phyloP scores from a whole-genome alignment of 129 eudicot species.

The Arctium lappa region DNA sequence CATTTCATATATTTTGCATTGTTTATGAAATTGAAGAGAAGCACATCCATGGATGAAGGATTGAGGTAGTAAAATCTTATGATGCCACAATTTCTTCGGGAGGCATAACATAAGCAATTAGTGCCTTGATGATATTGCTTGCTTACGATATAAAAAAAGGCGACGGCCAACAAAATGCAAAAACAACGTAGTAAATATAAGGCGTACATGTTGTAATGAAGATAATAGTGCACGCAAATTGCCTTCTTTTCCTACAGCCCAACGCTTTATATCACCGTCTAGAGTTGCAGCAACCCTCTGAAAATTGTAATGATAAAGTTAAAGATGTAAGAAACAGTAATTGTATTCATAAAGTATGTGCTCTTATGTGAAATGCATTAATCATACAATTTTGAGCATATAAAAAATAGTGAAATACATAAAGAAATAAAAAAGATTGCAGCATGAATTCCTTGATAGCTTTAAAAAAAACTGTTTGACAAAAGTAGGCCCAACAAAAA shows the following conservation, averaged over 20 bases:
- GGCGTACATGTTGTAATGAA: conserved; percentile 58
- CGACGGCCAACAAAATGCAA: background rate
- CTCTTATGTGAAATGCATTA: background rate
- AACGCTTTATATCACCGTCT: conserved; percentile 72
- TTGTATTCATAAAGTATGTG: background rate
- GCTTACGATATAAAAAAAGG: background rate
- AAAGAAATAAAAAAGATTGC: background rate
- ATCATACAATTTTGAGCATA: background rate
- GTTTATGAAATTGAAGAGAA: too few relatives aligned
- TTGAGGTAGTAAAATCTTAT: background rate
- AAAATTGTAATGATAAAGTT: conserved; percentile 13
- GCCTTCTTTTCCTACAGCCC: conserved; percentile 96
- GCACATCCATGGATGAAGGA: too few relatives aligned
- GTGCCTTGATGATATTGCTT: background rate
- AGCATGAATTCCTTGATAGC: background rate
- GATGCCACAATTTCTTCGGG: too few relatives aligned
- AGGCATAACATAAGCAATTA: background rate
- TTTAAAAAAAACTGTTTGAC: too few relatives aligned
- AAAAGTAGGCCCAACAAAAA: too few relatives aligned
- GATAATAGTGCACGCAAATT: conserved; percentile 89
- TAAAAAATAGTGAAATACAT: background rate
- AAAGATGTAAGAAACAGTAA: background rate
- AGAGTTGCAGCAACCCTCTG: conserved; percentile 77
- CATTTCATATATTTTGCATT: too few relatives aligned
- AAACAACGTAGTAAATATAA: conserved; percentile 5